A percentile compares a stretch with the other conserved stretches of the same genome.
Conservation (phyloP, 2,329 filamentous ascomycete genomes). For the Pseudocercospora fijiensis region DNA sequence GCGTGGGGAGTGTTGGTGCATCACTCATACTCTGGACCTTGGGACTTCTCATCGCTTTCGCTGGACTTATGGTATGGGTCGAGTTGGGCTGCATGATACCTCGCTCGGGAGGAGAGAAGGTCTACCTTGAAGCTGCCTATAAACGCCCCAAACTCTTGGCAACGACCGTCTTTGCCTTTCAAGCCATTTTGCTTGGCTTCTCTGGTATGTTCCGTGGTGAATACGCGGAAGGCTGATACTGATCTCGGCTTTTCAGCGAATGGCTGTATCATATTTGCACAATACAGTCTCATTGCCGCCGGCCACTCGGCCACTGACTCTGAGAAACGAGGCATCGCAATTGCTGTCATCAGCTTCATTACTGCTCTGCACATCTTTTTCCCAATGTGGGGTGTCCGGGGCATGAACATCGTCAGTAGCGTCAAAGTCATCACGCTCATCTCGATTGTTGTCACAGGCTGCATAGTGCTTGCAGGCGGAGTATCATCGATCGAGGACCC, state of each 20-base stretch:
- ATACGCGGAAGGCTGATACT: background rate
- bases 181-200: conserved; percentile 63
- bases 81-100: conserved; percentile 65
- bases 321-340: conserved; percentile 65
- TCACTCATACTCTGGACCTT: conserved; percentile 64
- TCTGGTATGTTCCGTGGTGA: conserved; percentile 23
- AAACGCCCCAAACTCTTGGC: conserved; percentile 64
- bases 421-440: conserved; percentile 62
- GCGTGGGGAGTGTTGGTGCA: conserved; percentile 61
- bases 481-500: conserved; percentile 50
- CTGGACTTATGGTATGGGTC: conserved; percentile 59
- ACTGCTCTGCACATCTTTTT: conserved; percentile 58
- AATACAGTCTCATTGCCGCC: conserved; percentile 61
- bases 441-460: conserved; percentile 53
- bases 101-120: conserved; percentile 64
- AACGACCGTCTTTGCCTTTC: conserved; percentile 63
- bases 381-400: conserved; percentile 39
- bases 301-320: conserved; percentile 54
- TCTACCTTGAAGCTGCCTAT: conserved; percentile 67
- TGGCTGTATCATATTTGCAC: conserved; percentile 59
- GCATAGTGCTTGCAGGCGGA: conserved; percentile 62
- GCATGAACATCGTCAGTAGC: conserved; percentile 54
- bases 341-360: conserved; percentile 44
- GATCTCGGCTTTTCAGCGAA: conserved; percentile 55
- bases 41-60: conserved; percentile 58